Evolutionary conservation across 345 rosid genomes (phyloP), one percentile per base, ranked within the genome.

Genomic region (Eutrema heterophyllum): DNA sequence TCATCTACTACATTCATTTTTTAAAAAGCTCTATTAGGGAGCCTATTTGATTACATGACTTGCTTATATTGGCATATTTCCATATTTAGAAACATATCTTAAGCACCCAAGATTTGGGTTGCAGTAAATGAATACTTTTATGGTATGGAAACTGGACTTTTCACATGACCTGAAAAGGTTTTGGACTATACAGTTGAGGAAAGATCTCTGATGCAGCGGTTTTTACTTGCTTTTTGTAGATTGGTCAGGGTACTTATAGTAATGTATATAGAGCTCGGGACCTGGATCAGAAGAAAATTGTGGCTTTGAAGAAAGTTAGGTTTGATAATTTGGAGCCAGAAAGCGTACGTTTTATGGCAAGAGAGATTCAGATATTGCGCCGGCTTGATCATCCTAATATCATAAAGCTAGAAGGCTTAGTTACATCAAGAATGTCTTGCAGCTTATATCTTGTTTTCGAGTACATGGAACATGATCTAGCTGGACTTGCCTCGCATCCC

Each of bases 231-330:
- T 41, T 27, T 43, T 5, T 84, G 88, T 86, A 95, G 99, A 95
- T 95, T 83, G 99, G 99, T 68, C 99, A 95, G 79, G 99, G 99
- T 72, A 95, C 99, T 41, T 95, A 95, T 65, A 91, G 97, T 78
- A 95, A 91, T 35, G 99, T 95, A 32, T 95, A 95, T 62, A 88
- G 97, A 72, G 99, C 99, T 59, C 88, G 97, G 43, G 99, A 95
- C 72, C 87, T 95, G 18, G 97, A 91, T 81, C 93, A 89, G 67
- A 91, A 82, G 85, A 94, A 94, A 75, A 82, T 88, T 64, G 98
- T 94, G 76, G 98, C 98, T 62, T 81, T 94, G 81, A 94, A 94
- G 89, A 94, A 91, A 83, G 98, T 94, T 55, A 85, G 98, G 73
- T 94, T 94, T 75, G 97, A 94, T 80, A 94, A 91, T 55, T 81